These are phyloP conservation scores for Massarina eburnea DNA, from an alignment of 2,329 filamentous ascomycete species.

Conservation along the genomic window DNA sequence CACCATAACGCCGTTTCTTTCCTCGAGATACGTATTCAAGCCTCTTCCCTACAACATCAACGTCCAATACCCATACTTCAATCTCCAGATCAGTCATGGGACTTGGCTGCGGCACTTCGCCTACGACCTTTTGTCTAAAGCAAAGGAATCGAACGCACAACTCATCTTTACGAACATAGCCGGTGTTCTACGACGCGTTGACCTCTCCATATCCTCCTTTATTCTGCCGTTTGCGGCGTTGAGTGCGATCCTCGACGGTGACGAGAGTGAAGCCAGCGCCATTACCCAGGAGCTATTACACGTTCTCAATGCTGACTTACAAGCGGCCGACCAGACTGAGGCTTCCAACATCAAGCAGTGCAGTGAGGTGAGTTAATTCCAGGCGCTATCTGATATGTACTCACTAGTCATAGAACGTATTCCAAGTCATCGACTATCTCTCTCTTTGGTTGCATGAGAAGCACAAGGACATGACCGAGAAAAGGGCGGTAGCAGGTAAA, in stretches of 20 bases:
- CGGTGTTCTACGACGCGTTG: constrained; percentile 81
- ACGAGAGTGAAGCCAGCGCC: constrained; percentile 62
- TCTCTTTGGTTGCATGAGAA: constrained; percentile 87
- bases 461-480: constrained; percentile 52
- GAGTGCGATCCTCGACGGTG: constrained; percentile 77
- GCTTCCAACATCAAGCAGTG: constrained; percentile 79
- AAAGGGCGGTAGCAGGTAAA: constrained; percentile 45
- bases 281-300: constrained; percentile 73
- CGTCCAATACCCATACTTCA: constrained; percentile 74
- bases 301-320: constrained; percentile 69
- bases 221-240: constrained; percentile 84
- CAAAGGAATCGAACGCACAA: constrained; percentile 71
- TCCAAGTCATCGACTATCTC: constrained; percentile 87
- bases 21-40: constrained; percentile 75
- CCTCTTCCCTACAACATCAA: constrained; percentile 26
- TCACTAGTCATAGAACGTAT: constrained; percentile 68
- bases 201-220: constrained; percentile 83
- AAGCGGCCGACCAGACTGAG: constrained; percentile 57
- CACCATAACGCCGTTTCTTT: constrained; percentile 83
- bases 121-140: constrained; percentile 77
- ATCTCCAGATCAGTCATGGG: constrained; percentile 66
- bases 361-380: constrained; percentile 70
- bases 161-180: constrained; percentile 80
- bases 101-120: constrained; percentile 82
- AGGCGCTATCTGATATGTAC: constrained; percentile 2